Evolutionary conservation across 257 asterid genomes (phyloP), one percentile per base, ranked within the genome.

Genomic region (Fraxinus quadrangulata): DNA sequence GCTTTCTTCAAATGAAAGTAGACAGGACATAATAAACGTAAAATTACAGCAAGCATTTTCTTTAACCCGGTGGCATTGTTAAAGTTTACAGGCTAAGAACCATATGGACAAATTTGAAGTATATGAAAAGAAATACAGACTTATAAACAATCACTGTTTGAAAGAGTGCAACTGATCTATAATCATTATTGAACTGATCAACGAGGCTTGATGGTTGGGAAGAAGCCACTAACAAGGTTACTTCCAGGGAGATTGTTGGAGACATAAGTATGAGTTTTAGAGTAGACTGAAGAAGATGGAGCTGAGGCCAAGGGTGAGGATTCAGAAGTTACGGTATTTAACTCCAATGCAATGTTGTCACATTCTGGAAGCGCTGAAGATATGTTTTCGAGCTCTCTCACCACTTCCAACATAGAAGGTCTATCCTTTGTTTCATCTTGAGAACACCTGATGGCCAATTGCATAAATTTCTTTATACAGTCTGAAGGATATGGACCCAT

Each of bases 401-500:
- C 98, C 23, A 94, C 93, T 61, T 94, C 97, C 81, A 87, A 73
- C 90, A 90, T 90, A 0, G 85, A 54, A 23, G 97, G 97, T 86
- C 97, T 87, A 5, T 77, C 85, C 59, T 89, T 93, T 42, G 93
- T 93, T 71, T 90, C 92, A 72, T 90, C 96, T 80, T 75, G 34
- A 76, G 95, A 89, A 87, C 97, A 92, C 84, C 78, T 80, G 13
- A 94, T 83, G 28, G 95, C 96, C 81, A 94, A 86, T 24, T 81
- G 85, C 85, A 90, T 76, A 77, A 94, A 86, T 84, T 70, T 89
- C 83, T 90, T 90, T 28, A 86, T 86, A 10, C 86, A 86, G 67
- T 91, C 94, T 0, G 90, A 83, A 12, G 91, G 90, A 80, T 85
- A 92, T 2, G 90, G 83, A 75, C 98, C 97, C 92, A 94, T 89